Base-by-base conservation (phyloP, 2,329 filamentous ascomycete species). In the Monosporascus cannonballus region DNA sequence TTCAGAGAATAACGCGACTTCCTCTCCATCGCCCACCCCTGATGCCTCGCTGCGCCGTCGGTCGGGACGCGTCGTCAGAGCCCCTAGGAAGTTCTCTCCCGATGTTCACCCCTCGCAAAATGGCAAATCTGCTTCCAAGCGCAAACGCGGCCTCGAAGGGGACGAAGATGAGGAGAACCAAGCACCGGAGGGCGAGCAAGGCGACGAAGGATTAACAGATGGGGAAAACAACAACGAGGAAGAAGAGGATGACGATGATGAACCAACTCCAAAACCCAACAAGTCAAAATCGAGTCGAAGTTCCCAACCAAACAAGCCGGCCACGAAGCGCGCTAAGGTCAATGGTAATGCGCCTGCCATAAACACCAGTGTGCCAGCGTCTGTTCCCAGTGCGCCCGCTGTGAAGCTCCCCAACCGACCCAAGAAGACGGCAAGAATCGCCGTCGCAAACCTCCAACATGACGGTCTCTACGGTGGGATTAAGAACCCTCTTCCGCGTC, bases 11-110 rank as follows among this genome's bases (percentile, higher is more conserved):
- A 79, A 79, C 71, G 74, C 76, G 68, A 77, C 73, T 64, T 72
- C 73, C 59, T 78, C 79, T 48, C 75, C 78, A 56, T 76, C 78
- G 51, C 72, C 73, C 56, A 74, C 76, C 56, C 70, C 73, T 54
- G 74, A 75, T 42, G 52, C 60, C 64, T 74, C 77, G n/a, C 15
- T 46, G 71, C 78, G 79, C 76, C 84, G 85, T 69, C 81, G 83
- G 59, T 88, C 85, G 38, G 82, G 83, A 81, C 83, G 83, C 81
- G 83, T 84, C 73, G 76, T 82, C 56, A 80, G 75, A 64, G 75
- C 74, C 37, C 81, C 83, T 46, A 68, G 77, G 64, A 85, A 85
- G 67, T 86, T 83, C 69, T 73, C 73, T 53, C 77, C 80, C 51
- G 78, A 84, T 55, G 71, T 75, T 59, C 55, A 51, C 25, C 34